Evolutionary conservation across 177 flowering plant genomes (phyloP), one percentile per base, ranked within the genome.

Genomic region (Tripterygium wilfordii): DNA sequence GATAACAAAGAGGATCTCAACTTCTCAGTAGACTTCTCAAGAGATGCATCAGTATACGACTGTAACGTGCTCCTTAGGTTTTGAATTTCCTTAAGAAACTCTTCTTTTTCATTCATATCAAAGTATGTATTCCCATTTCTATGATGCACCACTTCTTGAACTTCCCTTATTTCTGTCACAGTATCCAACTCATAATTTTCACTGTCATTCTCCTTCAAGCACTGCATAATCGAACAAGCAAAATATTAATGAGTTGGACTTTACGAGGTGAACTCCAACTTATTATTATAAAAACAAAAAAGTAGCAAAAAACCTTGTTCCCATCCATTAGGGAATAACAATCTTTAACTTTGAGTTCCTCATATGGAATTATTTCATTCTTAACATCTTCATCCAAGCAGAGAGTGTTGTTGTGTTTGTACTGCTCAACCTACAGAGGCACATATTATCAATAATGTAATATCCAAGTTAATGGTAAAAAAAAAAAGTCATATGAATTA

Each of bases 31-130:
- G 85, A 78, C 56, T 54, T 77, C 27, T 60, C 59, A 10, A 57
- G 55, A 17, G 68, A 43, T 43, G 62, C 48, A 53, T 77, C 74
- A 22, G 65, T 55, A 27, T 62, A 49, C 51, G 67, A 65, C 62
- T 72, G 71, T 67, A 88, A 55, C 63, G 79, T 75, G 62, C 62
- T 76, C 63, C 47, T 82, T 42, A 88, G 66, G 26, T 45, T 47
- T 46, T 80, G 67, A 47, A 83, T 88, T 74, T 92, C 96, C 58
- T 68, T 60, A 0, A 83, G 78, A 65, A 88, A 88, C 36, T 49
- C 75, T 67, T 82, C 89, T 58, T 68, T 88, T 67, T 88, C 96
- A 36, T 54, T 70, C 18, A 29, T 3, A 60, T 75, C 77, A 22
- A 67, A 73, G 37, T 61, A 48, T 20, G 30, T 44, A 39, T 20